A percentile compares a stretch with the other conserved stretches of the same genome.
These are phyloP conservation scores for Phyllosticta citrichinensis DNA, from an alignment of 2,329 filamentous ascomycete genomes.

Conservation along the genomic window DNA sequence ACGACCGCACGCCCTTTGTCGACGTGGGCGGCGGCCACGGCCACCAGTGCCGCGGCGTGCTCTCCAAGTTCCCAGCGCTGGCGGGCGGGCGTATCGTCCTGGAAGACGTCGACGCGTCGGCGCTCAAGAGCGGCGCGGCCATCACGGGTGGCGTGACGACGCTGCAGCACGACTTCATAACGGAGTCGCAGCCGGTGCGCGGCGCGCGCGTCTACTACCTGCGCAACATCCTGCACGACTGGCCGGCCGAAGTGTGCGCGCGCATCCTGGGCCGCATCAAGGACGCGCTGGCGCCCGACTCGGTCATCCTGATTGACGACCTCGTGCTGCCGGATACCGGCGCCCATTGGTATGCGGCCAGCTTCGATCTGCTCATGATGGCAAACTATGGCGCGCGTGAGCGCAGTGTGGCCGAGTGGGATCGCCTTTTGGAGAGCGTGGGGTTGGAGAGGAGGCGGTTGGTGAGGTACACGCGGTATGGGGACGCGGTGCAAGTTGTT, in stretches of 20 bases:
- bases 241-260: constrained; percentile 23
- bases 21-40: constrained; percentile 13
- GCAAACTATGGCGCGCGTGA: constrained; percentile 24
- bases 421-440: constrained; percentile 14
- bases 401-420: constrained; percentile 28
- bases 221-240: constrained; percentile 31
- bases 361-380: constrained; percentile 32
- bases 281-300: constrained; percentile 25
- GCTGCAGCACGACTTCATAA: not conserved
- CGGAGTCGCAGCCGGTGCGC: not conserved
- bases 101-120: not conserved
- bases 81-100: not conserved
- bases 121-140: not conserved
- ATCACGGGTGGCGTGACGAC: not conserved
- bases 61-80: not conserved
- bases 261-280: constrained; percentile 26
- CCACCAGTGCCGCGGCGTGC: constrained; percentile 7
- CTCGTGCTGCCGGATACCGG: constrained; percentile 29
- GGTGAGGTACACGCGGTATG: not conserved
- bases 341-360: constrained; percentile 22
- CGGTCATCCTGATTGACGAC: constrained; percentile 36
- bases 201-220: constrained; percentile 29
- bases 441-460: constrained; percentile 12
- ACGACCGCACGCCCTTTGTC: constrained; percentile 7
- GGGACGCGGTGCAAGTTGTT: not conserved